Base-by-base conservation (phyloP, 2,329 filamentous ascomycete genomes). In the Zymoseptoria tritici region DNA sequence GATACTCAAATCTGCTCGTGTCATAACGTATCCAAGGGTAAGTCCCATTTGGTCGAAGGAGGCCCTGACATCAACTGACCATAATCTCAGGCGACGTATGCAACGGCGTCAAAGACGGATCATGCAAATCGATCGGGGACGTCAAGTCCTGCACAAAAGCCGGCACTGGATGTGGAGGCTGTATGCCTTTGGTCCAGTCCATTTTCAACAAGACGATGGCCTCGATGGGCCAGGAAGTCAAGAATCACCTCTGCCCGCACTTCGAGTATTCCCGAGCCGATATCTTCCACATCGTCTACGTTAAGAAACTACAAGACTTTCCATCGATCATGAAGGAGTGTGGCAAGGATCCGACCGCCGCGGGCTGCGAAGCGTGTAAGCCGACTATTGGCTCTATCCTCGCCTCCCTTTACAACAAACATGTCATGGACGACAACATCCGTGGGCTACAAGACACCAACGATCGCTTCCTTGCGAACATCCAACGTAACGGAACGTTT, bases 121-220 rank as follows among this genome's bases (percentile, higher is more conserved):
- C 82, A 2, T 95, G 90, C 79, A 94, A 89, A 71, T 88, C 88
- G 24, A 83, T 96, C 52, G 87, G 85, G 56, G 88, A 93, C 57
- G 81, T 96, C 71, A 96, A 96, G 75, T 84, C 88, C 1, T 95
- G 90, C 78, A 96, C 91, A 16, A 96, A 96, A 73, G 91, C 91
- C 19, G 91, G 91, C 49, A 96, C 90, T 0, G 91, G 91, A 2
- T 96, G 91, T 70, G 91, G 91, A 66, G 91, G 91, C 7, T 96
- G 91, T 72, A 85, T 96, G 83, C 91, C 91, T 5, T 82, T 96
- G 4, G 88, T 96, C 2, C 90, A 90, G 58, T 88, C 86, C 64
- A 95, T 96, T 71, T 95, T 96, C 83, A 94, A 92, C 80, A 87
- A 87, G 72, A 87, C 90, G 29, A 92, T 96, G 89, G 80, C 85